Base-by-base conservation (phyloP, 768 basidiomycete species). In the Phylloporus scabripes region DNA sequence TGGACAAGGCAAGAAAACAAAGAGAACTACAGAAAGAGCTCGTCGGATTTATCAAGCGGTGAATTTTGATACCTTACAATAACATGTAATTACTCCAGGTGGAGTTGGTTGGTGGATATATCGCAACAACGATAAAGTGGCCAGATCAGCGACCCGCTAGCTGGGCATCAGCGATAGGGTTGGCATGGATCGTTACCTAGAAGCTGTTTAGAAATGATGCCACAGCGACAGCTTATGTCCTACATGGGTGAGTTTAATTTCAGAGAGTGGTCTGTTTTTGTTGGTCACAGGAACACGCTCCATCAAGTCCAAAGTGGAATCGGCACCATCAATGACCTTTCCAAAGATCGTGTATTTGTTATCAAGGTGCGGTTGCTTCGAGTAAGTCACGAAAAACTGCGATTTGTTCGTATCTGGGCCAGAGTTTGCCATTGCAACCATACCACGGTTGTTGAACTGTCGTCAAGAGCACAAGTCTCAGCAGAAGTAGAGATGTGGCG, bases 361-460 rank as follows among this genome's bases (percentile, higher is more conserved):
- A 63, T 99, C 95, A 14, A 99, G 79, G 65, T 96, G 94, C 1
- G 89, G 71, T 59, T 97, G 95, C 65, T 98, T 98, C 2, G 86
- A 73, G 63, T 97, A 97, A 3, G 90, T 83, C 61, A 93, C 77
- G 64, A 92, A 92, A 66, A 92, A 92, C 64, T 92, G 88, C 38
- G 76, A 85, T 70, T 95, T 97, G 73, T 97, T 99, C 29, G 87
- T 82, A 65, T 96, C 91, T 9, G 84, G 83, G 1, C 96, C 96
- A 7, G 90, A 85, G 69, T 98, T 99, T 48, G 96, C 96, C 94
- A 98, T 98, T 24, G 96, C 96, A 14, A 98, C 85, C 56, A 97
- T 78, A 15, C 96, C 96, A 52, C 96, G 82, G 45, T 83, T 74
- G 67, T 97, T 97, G 73, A 99, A 98, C 95, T 98, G 34, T 14